Conservation (phyloP, 148 eudicot genomes). For the Chenopodium formosanum region DNA sequence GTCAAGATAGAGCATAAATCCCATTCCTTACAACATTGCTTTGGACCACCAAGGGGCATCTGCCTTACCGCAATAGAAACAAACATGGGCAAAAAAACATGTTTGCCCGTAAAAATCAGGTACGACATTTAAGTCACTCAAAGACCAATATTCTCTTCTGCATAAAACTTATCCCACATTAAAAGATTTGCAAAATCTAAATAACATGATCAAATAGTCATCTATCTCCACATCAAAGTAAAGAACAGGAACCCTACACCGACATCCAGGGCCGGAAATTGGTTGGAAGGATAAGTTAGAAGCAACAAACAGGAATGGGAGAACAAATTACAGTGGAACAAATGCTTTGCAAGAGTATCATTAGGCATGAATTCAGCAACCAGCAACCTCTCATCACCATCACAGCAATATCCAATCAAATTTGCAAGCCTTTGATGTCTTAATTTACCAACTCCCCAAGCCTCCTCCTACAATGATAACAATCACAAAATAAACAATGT, state of each 20-base stretch:
- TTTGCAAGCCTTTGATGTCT: conserved; percentile 75
- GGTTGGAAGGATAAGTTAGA: too few species aligned
- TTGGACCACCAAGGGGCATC: conserved; percentile 35
- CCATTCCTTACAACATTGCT: conserved; percentile 17
- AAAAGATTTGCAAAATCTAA: conserved; percentile 19
- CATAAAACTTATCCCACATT: conserved; percentile 14
- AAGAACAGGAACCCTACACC: neutral
- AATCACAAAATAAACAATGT: conserved; percentile 12
- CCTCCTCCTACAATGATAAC: conserved; percentile 59
- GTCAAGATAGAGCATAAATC: conserved; percentile 15
- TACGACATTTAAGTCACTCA: conserved; percentile 26
- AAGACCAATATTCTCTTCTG: conserved; percentile 21
- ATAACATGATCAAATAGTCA: neutral
- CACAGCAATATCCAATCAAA: conserved; percentile 90
- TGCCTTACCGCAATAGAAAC: conserved; percentile 20
- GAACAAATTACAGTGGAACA: conserved; percentile 74
- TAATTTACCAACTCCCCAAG: conserved; percentile 83
- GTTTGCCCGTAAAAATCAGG: conserved; percentile 31
- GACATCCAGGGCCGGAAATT: too few species aligned
- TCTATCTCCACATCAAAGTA: neutral
- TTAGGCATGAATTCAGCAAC: conserved; percentile 97
- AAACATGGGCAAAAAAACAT: conserved; percentile 27
- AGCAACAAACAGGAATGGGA: neutral
- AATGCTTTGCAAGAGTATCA: conserved; percentile 92
- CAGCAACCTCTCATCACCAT: conserved; percentile 88